Evolutionary conservation across 2,329 filamentous ascomycete species (phyloP), one percentile per base, ranked within the genome.

Genomic region (Hymenotorrendiella dingleyae): DNA sequence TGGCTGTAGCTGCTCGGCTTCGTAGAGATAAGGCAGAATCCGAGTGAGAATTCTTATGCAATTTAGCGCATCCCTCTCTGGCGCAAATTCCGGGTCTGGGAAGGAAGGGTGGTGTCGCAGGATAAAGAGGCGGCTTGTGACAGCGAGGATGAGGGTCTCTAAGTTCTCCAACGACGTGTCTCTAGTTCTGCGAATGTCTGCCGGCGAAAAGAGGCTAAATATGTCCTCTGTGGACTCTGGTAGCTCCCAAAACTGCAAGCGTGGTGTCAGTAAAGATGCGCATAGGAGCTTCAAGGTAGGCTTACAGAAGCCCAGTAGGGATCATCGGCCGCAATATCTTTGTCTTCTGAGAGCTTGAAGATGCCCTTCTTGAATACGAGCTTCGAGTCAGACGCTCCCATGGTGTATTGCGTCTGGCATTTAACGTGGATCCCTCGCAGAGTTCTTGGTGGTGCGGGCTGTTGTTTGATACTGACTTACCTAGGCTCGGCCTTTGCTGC

Each of bases 341-440:
- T 81, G 64, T 94, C 85, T 64, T 95, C 89, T n/a, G 89, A 93
- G 46, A 98, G 80, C 62, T 86, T 82, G 72, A 97, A 96, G 70
- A 97, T 94, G 68, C 90, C 91, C 69, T 94, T 87, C 70, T 96
- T 97, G 77, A 98, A 97, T 62, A 91, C 88, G 62, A 97, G 82
- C 76, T 97, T 97, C 60, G 91, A 97, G 71, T 97, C 91, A 68
- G 91, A 96, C 63, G 91, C 91, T 67, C 93, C 93, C 93, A 98
- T 98, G 29, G 40, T 60, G 49, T 50, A 44, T 45, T 52, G 50
- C 29, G 40, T 14, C 40, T 49, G 32, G 50, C 55, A 60, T 60
- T 30, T 46, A 48, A 48, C 36, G 47, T 46, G 36, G 46, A 30
- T 37, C n/a, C 11, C 28, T 30, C 20, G 40, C 34, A 14, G 36